Evolutionary conservation across 306 rosid species (phyloP).

Genomic region (Hylodesmum podocarpum): DNA sequence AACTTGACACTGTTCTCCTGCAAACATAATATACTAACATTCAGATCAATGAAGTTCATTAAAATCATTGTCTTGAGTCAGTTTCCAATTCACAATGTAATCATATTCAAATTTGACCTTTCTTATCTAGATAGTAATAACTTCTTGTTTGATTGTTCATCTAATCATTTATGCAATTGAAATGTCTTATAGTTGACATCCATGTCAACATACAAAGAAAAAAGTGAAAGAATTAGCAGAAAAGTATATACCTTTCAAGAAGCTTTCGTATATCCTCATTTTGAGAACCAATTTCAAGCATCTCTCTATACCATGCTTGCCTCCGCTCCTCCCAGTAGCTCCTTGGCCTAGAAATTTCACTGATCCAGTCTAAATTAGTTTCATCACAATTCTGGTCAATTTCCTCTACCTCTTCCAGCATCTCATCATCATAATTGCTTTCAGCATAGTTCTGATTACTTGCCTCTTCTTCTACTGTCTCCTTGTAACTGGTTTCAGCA

Average conservation of each 20-base stretch:
- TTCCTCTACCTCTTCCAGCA: conserved; percentile 42
- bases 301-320: conserved; percentile 80
- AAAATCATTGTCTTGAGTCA: not conserved
- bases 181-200: not conserved
- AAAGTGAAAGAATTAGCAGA: not conserved
- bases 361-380: conserved; percentile 64
- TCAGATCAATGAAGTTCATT: conserved; percentile 18
- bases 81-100: not conserved
- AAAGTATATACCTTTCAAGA: conserved; percentile 62
- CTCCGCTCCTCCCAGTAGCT: conserved; percentile 89
- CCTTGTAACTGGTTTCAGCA: conserved; percentile 21
- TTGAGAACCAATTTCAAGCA: conserved; percentile 58
- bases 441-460: conserved; percentile 35
- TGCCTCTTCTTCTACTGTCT: conserved; percentile 35
- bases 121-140: not conserved
- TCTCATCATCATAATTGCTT: conserved; percentile 35
- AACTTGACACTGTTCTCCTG: conserved; percentile 82
- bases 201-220: not conserved
- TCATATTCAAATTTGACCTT: not conserved
- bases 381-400: conserved; percentile 35
- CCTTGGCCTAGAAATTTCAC: conserved; percentile 76
- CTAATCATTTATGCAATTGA: not conserved
- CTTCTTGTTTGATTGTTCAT: not conserved
- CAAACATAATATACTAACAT: conserved; percentile 15
- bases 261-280: conserved; percentile 76